Evolutionary conservation across 2,329 filamentous ascomycete genomes (phyloP).

Genomic region (Ophiostoma australiae): DNA sequence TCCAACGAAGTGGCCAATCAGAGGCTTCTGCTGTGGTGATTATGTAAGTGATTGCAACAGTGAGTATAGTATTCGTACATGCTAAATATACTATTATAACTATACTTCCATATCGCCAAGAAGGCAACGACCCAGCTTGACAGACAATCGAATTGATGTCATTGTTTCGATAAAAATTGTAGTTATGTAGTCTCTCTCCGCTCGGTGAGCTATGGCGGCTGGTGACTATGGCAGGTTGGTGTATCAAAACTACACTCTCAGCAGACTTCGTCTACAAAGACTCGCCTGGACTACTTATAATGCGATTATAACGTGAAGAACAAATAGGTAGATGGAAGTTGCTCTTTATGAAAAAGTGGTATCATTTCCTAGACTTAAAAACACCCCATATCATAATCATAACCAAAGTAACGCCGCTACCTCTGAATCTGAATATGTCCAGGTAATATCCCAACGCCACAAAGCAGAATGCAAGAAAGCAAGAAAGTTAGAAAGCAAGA

Average conservation of each 20-base stretch:
- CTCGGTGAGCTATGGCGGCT: too few relatives aligned
- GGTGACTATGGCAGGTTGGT: too few relatives aligned
- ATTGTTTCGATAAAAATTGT: too few relatives aligned
- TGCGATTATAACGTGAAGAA: background rate
- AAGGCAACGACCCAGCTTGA: too few relatives aligned
- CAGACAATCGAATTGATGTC: too few relatives aligned
- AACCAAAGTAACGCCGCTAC: background rate
- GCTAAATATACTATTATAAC: too few relatives aligned
- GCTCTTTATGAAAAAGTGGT: background rate
- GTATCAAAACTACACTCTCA: too few relatives aligned
- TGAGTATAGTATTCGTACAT: background rate
- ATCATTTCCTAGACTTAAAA: background rate
- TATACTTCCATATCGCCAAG: too few relatives aligned
- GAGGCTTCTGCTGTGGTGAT: background rate
- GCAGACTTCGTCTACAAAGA: background rate
- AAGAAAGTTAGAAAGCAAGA: background rate
- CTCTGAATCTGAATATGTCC: background rate
- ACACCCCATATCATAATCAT: background rate
- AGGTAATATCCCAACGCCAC: background rate
- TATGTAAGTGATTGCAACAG: background rate
- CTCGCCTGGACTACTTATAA: background rate
- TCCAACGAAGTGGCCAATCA: background rate
- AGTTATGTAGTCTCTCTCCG: too few relatives aligned
- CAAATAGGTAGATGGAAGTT: background rate
- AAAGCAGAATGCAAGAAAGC: background rate